Conservation (phyloP, 805 yeast species). For the Wickerhamiella dianesei region DNA sequence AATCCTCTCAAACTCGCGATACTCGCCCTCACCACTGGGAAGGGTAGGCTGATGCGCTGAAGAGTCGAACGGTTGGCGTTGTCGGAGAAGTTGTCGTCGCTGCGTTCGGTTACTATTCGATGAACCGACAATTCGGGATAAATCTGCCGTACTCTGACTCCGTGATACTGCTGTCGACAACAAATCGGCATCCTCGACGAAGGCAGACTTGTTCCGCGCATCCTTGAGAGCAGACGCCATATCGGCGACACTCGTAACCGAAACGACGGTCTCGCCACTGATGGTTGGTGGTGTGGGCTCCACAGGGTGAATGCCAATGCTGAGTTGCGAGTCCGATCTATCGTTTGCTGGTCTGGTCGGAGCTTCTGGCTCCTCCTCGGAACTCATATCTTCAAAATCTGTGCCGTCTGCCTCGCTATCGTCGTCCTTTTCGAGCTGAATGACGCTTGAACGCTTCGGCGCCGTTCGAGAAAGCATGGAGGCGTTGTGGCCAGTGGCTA, state of each 20-base stretch:
- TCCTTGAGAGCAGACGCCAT: conserved; percentile 19
- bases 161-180: conserved; percentile 15
- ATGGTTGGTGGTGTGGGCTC: conserved; percentile 20
- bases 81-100: conserved; percentile 5
- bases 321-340: conserved; percentile 6
- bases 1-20: conserved; percentile 14
- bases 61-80: conserved; percentile 3
- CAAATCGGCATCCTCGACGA: conserved; percentile 18
- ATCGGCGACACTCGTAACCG: conserved; percentile 18
- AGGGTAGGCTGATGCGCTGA: conserved; percentile 1
- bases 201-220: conserved; percentile 13
- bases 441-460: background rate
- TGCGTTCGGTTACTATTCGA: conserved; percentile 3
- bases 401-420: background rate
- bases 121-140: conserved; percentile 8
- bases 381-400: background rate
- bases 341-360: background rate
- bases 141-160: conserved; percentile 5
- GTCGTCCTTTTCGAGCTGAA: background rate
- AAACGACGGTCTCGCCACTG: conserved; percentile 18
- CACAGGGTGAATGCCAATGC: conserved; percentile 15
- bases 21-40: background rate
- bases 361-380: background rate
- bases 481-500: background rate
- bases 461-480: background rate